Percentiles rank a stretch among this genome's conserved stretches.
These are phyloP conservation scores for Phaeotremella fagi DNA, from an alignment of 768 basidiomycete species.

Conservation along the genomic window DNA sequence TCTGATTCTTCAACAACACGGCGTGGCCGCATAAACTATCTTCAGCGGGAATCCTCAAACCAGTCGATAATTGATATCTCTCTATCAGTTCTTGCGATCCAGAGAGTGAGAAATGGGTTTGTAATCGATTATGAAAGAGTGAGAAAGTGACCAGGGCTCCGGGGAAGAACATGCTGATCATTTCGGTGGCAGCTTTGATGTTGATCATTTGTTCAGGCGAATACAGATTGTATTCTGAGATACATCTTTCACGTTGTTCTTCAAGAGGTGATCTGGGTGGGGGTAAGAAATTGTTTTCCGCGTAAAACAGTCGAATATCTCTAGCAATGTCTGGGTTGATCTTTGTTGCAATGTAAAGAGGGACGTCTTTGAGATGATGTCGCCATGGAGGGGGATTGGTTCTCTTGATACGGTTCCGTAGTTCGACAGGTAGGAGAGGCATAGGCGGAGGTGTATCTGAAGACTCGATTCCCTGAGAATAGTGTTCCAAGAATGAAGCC, in stretches of 20 bases:
- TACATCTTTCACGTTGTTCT: constrained; percentile 11
- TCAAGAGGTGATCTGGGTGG: constrained; percentile 29
- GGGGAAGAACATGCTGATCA: constrained; percentile 22
- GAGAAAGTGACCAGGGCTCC: constrained; percentile 13
- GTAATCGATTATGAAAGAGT: constrained; percentile 8
- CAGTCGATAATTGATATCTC: not conserved
- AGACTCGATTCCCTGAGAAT: not conserved
- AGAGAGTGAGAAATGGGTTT: constrained; percentile 4
- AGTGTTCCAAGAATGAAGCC: constrained; percentile 1
- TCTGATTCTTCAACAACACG: not conserved
- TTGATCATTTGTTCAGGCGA: constrained; percentile 17
- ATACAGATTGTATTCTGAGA: constrained; percentile 28
- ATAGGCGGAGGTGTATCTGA: not conserved
- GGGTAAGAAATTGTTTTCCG: constrained; percentile 20
- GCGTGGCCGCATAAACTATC: constrained; percentile 16
- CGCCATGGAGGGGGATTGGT: not conserved
- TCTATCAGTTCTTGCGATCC: constrained; percentile 1
- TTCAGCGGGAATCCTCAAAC: constrained; percentile 5
- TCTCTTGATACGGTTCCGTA: not conserved
- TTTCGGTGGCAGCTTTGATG: constrained; percentile 25
- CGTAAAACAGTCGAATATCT: constrained; percentile 14
- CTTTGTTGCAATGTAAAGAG: constrained; percentile 5
- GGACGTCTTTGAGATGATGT: constrained; percentile 1
- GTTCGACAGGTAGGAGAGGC: not conserved
- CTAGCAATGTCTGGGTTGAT: constrained; percentile 11